phyloP scores from a whole-genome alignment of 371 early-diverging fungal species.

The Mortierella sp. region DNA sequence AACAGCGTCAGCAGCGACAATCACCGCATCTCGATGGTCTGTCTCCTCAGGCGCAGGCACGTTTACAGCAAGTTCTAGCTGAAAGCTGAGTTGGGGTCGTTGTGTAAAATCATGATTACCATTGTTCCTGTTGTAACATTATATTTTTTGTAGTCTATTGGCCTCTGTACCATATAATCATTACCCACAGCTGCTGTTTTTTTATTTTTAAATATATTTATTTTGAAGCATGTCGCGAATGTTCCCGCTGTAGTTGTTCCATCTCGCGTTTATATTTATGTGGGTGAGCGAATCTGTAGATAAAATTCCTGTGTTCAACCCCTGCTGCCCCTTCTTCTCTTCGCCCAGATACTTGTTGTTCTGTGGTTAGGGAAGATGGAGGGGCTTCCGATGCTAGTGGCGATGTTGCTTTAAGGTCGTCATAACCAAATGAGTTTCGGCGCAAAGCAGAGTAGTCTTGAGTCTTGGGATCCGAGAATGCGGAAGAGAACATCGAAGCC shows the following conservation, averaged over 20 bases:
- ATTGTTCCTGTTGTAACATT: not conserved
- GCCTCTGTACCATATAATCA: no score
- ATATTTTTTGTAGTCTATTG: not conserved
- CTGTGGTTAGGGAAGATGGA: not conserved
- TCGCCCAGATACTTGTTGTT: not conserved
- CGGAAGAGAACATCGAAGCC: not conserved
- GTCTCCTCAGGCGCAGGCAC: conserved; percentile 11
- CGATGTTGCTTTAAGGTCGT: not conserved
- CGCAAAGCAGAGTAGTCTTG: not conserved
- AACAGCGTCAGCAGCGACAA: conserved; percentile 1
- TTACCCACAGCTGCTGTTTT: not conserved
- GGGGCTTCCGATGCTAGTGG: not conserved
- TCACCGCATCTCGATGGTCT: conserved; percentile 6
- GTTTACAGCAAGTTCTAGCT: not conserved
- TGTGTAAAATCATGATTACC: not conserved
- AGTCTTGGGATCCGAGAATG: not conserved
- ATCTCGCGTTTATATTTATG: not conserved
- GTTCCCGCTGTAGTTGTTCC: not conserved
- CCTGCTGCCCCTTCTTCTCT: not conserved
- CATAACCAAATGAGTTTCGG: not conserved
- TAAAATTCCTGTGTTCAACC: not conserved
- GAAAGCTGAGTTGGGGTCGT: not conserved
- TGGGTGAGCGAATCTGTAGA: not conserved
- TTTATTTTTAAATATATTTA: not conserved
- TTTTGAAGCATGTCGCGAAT: not conserved